phyloP scores from a whole-genome alignment of 1,284 basidiomycete genomes.

The Fomitiporia mediterranea region DNA sequence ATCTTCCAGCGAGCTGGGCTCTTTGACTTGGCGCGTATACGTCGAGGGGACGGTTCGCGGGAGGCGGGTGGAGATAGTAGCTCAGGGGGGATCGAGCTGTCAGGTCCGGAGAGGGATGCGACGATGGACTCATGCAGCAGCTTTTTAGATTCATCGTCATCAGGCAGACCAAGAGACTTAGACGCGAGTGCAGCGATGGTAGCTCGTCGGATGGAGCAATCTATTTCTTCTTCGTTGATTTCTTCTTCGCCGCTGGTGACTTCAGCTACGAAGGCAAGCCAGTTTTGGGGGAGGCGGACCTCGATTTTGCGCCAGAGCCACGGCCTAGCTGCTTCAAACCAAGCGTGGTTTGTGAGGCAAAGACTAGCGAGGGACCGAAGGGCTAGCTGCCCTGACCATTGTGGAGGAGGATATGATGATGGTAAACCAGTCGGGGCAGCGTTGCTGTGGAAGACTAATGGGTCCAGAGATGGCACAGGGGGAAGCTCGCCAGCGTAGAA shows the following conservation, averaged over 20 bases:
- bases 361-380: constrained; percentile 61
- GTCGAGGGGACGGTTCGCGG: constrained; percentile 73
- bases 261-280: constrained; percentile 74
- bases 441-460: constrained; percentile 46
- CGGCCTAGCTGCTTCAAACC: constrained; percentile 73
- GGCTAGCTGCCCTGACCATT: constrained; percentile 60
- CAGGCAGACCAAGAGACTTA: constrained; percentile 34
- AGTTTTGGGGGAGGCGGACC: constrained; percentile 70
- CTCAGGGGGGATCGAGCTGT: constrained; percentile 65
- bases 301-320: constrained; percentile 79
- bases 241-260: constrained; percentile 66
- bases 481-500: constrained; percentile 58
- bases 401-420: constrained; percentile 60
- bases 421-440: constrained; percentile 58
- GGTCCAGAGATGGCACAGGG: constrained; percentile 58
- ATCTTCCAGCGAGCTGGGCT: constrained; percentile 79
- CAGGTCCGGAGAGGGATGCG: constrained; percentile 52
- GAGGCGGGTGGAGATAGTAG: constrained; percentile 71
- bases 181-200: constrained; percentile 61
- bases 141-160: constrained; percentile 40
- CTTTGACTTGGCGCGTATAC: constrained; percentile 67
- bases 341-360: constrained; percentile 67
- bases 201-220: constrained; percentile 28
- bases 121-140: constrained; percentile 59
- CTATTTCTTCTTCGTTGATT: constrained; percentile 29